Percentiles rank a stretch among this genome's conserved stretches.
Evolutionary conservation across 2,329 filamentous ascomycete genomes (phyloP).

Genomic region (Ustulina deusta): DNA sequence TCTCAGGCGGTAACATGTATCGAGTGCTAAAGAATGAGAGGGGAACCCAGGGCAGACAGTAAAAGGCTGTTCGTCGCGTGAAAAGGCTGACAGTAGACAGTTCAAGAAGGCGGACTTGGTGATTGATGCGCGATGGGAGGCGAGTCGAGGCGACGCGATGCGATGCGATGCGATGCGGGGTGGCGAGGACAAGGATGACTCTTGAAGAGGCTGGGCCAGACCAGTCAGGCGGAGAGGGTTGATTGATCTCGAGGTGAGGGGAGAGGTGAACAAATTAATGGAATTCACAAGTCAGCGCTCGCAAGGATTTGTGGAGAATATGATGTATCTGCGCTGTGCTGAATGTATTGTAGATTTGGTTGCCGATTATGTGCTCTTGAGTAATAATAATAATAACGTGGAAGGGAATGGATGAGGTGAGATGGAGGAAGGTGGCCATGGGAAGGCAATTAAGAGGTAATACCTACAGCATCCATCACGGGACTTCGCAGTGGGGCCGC

Average conservation of each 20-base stretch:
- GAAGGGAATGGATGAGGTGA: conserved; percentile 2
- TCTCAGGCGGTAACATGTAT: conserved; percentile 46
- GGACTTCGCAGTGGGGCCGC: conserved; percentile 14
- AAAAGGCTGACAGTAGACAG: not conserved
- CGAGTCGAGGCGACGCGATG: not conserved
- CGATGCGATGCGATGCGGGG: conserved; percentile 24
- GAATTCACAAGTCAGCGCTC: conserved; percentile 8
- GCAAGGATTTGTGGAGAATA: not conserved
- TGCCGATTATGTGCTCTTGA: not conserved
- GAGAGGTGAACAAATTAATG: not conserved
- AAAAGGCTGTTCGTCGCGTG: conserved; percentile 22
- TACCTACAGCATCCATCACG: not conserved
- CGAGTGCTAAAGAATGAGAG: conserved; percentile 25
- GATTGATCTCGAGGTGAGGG: conserved; percentile 15
- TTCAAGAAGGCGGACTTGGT: not conserved
- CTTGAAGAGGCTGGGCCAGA: conserved; percentile 22
- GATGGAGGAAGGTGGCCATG: conserved; percentile 15
- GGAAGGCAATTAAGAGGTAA: not conserved
- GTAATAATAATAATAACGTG: conserved; percentile 2
- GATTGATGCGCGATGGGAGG: conserved; percentile 1
- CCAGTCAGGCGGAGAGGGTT: not conserved
- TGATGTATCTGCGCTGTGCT: not conserved
- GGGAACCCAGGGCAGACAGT: conserved; percentile 24
- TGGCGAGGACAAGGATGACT: conserved; percentile 33
- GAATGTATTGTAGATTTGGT: not conserved